Evolutionary conservation across 345 rosid species (phyloP).

Genomic region (Citrus cavaleriei): DNA sequence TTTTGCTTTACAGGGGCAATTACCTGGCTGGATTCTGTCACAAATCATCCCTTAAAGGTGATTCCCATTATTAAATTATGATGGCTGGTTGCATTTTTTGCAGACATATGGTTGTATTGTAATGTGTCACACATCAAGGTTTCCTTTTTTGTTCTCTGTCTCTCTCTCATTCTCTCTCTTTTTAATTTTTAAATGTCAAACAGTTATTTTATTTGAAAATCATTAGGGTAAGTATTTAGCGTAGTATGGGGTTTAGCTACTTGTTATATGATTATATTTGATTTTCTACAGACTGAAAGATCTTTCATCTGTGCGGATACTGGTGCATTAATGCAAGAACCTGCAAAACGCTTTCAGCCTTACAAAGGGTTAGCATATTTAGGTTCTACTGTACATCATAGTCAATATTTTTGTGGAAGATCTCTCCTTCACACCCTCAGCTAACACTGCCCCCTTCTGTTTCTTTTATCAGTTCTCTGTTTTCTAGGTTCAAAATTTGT

Average conservation of each 20-base stretch:
- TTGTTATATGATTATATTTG: background rate
- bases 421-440: background rate
- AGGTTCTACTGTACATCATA: background rate
- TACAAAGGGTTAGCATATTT: slow-evolving; percentile 59
- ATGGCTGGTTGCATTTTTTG: background rate
- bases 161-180: no score
- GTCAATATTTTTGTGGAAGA: background rate
- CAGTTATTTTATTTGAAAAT: background rate
- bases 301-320: slow-evolving; percentile 92
- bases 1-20: slow-evolving; percentile 44
- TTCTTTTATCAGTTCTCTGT: background rate
- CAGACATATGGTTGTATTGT: background rate
- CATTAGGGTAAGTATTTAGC: background rate
- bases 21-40: slow-evolving; percentile 94
- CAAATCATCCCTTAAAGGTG: slow-evolving; percentile 90
- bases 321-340: slow-evolving; percentile 75
- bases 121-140: background rate
- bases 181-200: background rate
- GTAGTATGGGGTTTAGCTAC: background rate
- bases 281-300: slow-evolving; percentile 66
- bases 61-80: background rate
- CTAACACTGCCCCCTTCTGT: background rate
- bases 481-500: background rate
- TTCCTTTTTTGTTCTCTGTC: no score
- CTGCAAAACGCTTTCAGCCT: slow-evolving; percentile 53